Percentiles rank a stretch among this genome's conserved stretches.
Conservation (phyloP, 1,284 basidiomycete species). For the Ustilago hordei region DNA sequence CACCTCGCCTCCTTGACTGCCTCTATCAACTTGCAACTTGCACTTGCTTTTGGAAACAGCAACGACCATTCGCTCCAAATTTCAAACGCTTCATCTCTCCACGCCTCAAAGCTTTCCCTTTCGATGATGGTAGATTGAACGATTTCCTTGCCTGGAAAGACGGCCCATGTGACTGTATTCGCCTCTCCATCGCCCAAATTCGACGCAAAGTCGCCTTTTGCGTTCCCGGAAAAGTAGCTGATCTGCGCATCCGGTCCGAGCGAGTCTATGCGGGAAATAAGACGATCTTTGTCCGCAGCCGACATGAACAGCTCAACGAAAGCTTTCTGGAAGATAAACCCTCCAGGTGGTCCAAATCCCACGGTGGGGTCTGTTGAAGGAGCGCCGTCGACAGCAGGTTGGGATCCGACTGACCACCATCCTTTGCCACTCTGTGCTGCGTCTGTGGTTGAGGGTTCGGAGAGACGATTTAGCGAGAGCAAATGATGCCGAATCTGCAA, state of each 20-base stretch:
- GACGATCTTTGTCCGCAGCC: conserved; percentile 76
- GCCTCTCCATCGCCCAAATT: conserved; percentile 70
- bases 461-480: conserved; percentile 76
- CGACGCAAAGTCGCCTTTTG: conserved; percentile 68
- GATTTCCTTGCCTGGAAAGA: conserved; percentile 71
- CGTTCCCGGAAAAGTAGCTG: conserved; percentile 87
- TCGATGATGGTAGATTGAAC: conserved; percentile 72
- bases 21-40: conserved; percentile 81
- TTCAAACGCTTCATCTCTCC: conserved; percentile 90
- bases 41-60: conserved; percentile 82
- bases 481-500: conserved; percentile 82
- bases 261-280: conserved; percentile 76
- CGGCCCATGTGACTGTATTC: conserved; percentile 72
- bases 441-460: not conserved
- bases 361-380: conserved; percentile 73
- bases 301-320: conserved; percentile 95
- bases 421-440: conserved; percentile 41
- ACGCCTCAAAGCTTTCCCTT: conserved; percentile 71
- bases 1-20: conserved; percentile 80
- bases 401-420: conserved; percentile 97
- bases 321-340: conserved; percentile 96
- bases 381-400: conserved; percentile 75
- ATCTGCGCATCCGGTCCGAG: conserved; percentile 76
- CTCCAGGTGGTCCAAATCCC: conserved; percentile 91
- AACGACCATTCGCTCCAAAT: conserved; percentile 96